Conservation (phyloP, 176 grass and related monocot genomes). For the Triticum monococcum region DNA sequence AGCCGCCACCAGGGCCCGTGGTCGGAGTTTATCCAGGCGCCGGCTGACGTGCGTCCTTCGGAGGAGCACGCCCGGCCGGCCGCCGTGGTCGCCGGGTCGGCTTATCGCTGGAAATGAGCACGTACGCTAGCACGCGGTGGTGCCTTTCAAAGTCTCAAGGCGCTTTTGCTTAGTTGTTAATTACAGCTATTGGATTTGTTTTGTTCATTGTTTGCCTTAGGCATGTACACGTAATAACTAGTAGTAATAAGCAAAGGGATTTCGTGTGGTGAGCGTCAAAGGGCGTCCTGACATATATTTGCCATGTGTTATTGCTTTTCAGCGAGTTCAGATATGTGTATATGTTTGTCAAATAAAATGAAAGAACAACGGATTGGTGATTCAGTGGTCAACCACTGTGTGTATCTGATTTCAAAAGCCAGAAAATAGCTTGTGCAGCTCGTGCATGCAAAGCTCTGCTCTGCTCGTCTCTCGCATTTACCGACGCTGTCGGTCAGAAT, state of each 20-base stretch:
- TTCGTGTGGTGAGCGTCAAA: not conserved
- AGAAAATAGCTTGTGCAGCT: not conserved
- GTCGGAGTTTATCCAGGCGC: slow-evolving; percentile 28
- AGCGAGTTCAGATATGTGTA: not conserved
- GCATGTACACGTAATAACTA: no score
- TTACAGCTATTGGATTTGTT: not conserved
- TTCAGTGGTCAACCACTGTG: not conserved
- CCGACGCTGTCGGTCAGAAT: not conserved
- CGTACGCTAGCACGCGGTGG: no score
- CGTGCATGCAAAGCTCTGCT: not conserved
- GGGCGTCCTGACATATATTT: not conserved
- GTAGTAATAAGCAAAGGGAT: not conserved
- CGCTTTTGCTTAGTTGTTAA: no score
- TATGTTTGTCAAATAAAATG: not conserved
- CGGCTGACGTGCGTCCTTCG: not conserved
- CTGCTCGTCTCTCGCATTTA: not conserved
- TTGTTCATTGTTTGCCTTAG: not conserved
- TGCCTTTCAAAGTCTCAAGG: slow-evolving; percentile 1
- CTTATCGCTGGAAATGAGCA: slow-evolving; percentile 36
- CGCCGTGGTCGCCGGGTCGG: not conserved
- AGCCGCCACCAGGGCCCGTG: not conserved
- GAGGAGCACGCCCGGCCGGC: not conserved
- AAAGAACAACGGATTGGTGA: not conserved
- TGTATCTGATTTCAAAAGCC: not conserved
- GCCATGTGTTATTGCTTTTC: not conserved